These are phyloP conservation scores for Petrea volubilis DNA, from an alignment of 257 asterid genomes.

Conservation along the genomic window DNA sequence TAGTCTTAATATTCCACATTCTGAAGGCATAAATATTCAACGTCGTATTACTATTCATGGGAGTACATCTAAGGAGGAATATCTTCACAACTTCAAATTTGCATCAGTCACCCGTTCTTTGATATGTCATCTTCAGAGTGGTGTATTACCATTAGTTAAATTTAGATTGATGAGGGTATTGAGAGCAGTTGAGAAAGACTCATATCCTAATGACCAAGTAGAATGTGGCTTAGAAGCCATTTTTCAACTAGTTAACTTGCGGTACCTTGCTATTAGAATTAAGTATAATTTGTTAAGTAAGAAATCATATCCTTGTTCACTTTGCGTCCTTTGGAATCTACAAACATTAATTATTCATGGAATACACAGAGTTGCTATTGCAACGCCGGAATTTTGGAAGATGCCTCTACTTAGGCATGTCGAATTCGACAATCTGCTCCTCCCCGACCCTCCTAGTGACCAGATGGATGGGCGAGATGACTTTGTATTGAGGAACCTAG, in stretches of 20 bases:
- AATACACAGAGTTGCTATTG: background rate
- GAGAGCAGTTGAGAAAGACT: background rate
- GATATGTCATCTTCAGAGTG: no score
- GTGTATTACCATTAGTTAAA: no score
- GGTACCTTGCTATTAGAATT: background rate
- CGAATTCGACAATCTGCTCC: background rate
- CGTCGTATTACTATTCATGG: background rate
- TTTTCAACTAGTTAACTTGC: no score
- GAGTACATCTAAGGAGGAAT: background rate
- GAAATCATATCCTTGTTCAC: background rate
- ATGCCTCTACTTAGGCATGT: constrained; percentile 18
- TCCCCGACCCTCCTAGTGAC: background rate
- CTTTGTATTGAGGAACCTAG: constrained; percentile 1
- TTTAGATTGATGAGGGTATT: background rate
- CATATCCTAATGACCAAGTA: no score
- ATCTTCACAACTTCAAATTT: background rate
- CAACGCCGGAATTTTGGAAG: constrained; percentile 3
- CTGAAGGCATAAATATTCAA: background rate
- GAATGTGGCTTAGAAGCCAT: background rate
- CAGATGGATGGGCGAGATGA: background rate
- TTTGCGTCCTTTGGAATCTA: background rate
- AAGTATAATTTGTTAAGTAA: no score
- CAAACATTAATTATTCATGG: background rate
- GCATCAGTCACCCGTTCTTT: no score
- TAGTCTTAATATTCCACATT: background rate